Conservation (phyloP, 108 stramenopile species). For the Stephanodiscus minutulus region DNA sequence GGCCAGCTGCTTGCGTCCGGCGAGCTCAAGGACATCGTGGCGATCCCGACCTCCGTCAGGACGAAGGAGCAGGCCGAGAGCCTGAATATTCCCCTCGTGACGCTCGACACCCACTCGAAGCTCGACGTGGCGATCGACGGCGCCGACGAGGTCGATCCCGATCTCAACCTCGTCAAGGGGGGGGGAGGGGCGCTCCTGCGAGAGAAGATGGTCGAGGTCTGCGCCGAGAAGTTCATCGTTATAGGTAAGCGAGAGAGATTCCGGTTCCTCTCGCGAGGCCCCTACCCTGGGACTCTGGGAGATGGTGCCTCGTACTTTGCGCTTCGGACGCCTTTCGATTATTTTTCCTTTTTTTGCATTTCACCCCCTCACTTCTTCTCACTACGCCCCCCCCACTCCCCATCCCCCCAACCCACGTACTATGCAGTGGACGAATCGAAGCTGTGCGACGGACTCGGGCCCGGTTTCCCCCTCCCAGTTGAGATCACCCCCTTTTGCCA, state of each 20-base stretch:
- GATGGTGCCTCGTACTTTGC: too few species aligned
- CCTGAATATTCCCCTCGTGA: constrained; percentile 93
- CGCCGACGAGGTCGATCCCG: constrained; percentile 96
- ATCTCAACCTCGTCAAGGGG: constrained; percentile 97
- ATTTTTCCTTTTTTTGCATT: neutral
- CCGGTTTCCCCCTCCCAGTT: constrained; percentile 93
- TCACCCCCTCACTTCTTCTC: neutral
- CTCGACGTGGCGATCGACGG: constrained; percentile 99
- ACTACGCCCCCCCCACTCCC: neutral
- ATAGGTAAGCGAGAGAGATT: constrained; percentile 60
- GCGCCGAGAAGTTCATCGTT: constrained; percentile 85
- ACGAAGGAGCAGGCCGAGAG: constrained; percentile 96
- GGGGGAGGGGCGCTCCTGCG: constrained; percentile 95
- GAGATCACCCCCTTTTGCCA: constrained; percentile 97
- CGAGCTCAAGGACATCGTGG: constrained; percentile 92
- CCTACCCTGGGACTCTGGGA: too few species aligned
- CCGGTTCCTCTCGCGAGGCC: too few species aligned
- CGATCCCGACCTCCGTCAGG: constrained; percentile 96
- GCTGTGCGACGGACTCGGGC: constrained; percentile 92
- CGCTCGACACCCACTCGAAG: constrained; percentile 92
- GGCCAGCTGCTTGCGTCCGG: constrained; percentile 89
- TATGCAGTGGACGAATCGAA: constrained; percentile 95
- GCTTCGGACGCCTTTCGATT: neutral
- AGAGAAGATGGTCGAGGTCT: constrained; percentile 97
- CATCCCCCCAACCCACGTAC: neutral